Evolutionary conservation across 306 rosid genomes (phyloP), one percentile per base, ranked within the genome.

Genomic region (Bauhinia variegata): DNA sequence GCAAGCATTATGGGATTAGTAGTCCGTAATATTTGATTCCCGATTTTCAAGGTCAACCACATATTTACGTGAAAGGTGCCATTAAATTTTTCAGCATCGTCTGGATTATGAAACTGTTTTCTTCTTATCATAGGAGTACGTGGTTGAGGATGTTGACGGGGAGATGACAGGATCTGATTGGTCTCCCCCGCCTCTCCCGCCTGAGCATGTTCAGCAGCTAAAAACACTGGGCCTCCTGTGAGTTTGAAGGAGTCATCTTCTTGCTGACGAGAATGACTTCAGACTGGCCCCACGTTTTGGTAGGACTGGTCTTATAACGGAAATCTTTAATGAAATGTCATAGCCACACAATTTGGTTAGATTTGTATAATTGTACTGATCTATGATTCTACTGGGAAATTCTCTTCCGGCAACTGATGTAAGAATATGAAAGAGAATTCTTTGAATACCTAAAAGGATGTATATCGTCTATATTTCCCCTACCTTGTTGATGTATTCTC

Each of bases 91-190:
- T 36, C 32, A 34, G 11, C 39, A 7, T 52, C 54, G 44, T 65
- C 54, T 56, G 69, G 64, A 65, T 72, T 53, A 36, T 76, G 65
- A 70, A 56, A 60, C 37, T 72, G 75, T 42, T 51, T 59, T 32
- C 54, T 76, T 67, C 46, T 65, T 54, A 63, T 47, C 23, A 12
- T 32, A 92, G 98, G 98, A 92, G 82, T 93, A 93, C 51, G 97
- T 93, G 31, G 98, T 93, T 8, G 98, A 93, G 75, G 98, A 93
- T 54, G 97, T 86, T 11, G 98, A 93, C 64, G 97, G 97, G 57
- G 98, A 93, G 82, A 76, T 81, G 77, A 81, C 96, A 8, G 98
- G 91, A 63, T 79, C 88, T 60, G 96, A 93, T 57, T 93, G 98
- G 98, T 80, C 86, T 38, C 88, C 97, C 57, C 91, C 98, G 5